Base-by-base conservation (phyloP, 2,329 filamentous ascomycete genomes). In the Hortaea sp. region DNA sequence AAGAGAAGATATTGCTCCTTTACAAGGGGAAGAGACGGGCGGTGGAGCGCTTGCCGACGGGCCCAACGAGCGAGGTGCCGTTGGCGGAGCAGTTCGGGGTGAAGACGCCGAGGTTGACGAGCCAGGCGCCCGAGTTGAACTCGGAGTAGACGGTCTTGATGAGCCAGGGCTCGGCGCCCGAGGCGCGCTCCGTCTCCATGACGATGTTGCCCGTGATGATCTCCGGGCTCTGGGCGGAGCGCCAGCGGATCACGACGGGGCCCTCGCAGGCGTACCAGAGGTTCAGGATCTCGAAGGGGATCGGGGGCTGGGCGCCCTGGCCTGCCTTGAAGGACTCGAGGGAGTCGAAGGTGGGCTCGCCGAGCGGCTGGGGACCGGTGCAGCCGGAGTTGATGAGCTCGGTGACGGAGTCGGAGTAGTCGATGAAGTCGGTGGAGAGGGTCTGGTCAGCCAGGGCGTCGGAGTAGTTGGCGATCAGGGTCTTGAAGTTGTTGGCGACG, bases 271-370 rank as follows among this genome's bases (percentile, higher is more conserved):
- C 55, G 49, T 61, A 53, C 60, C 60, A 63, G 31, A 60, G 38
- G 48, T 62, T 58, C 13, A 62, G 46, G 37, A 59, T 57, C 42
- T 58, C 50, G 50, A 62, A 63, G 5, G 60, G 60, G 29, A 62
- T 61, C 29, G 47, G 45, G 5, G 60, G 56, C 47, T 61, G 58
- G 3, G 49, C 39, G 40, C 58, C 55, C 47, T 62, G 60, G 39
- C 57, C 60, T 13, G 53, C 54, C 43, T 58, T 39, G 53, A 62
- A 63, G 2, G 48, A 42, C 10, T 46, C 52, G 28, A 53, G 60
- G n/a, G 49, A 48, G 41, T 41, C 40, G 57, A 63, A 62, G 35
- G 60, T 61, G 1, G 53, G 49, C 29, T 50, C 31, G 20, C 53
- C 55, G 41, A 61, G 58, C n/a, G 48, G 20, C 13, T 49, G 42